phyloP scores from a whole-genome alignment of 495 filamentous ascomycete species.

The Clavariopsis aquatica region DNA sequence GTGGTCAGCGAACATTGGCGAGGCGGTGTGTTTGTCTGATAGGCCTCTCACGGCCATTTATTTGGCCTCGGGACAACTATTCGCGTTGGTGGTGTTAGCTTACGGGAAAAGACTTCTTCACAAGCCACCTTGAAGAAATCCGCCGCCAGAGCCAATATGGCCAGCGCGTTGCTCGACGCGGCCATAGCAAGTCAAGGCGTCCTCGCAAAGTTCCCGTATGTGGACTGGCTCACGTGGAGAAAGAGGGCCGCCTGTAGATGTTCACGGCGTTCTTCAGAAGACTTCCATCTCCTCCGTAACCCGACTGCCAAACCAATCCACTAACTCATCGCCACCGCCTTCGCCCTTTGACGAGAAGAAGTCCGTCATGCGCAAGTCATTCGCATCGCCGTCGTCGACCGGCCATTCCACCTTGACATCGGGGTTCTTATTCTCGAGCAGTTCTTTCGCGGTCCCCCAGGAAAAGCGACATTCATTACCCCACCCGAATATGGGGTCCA shows the following conservation, averaged over 20 bases:
- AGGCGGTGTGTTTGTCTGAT: neutral
- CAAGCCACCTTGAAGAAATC: neutral
- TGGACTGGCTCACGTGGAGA: neutral
- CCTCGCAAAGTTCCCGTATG: neutral
- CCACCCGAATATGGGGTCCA: slow-evolving; percentile 96
- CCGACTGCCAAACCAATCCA: slow-evolving; percentile 64
- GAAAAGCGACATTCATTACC: slow-evolving; percentile 87
- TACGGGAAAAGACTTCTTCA: neutral
- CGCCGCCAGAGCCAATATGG: too few species aligned
- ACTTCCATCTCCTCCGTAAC: slow-evolving; percentile 55
- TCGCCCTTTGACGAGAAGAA: slow-evolving; percentile 62
- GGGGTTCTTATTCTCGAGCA: slow-evolving; percentile 69
- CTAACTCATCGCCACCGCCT: slow-evolving; percentile 56
- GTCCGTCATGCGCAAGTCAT: slow-evolving; percentile 65
- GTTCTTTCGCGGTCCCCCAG: slow-evolving; percentile 92
- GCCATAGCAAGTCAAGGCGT: neutral
- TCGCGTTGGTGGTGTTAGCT: neutral
- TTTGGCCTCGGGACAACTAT: neutral
- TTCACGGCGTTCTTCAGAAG: slow-evolving; percentile 18
- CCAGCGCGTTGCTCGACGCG: too few species aligned
- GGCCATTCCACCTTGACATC: slow-evolving; percentile 83
- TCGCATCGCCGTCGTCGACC: slow-evolving; percentile 58
- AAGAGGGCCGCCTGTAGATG: slow-evolving; percentile 1
- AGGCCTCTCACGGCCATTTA: neutral
- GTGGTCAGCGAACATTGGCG: slow-evolving; percentile 2